A percentile compares a stretch with the other conserved stretches of the same genome.
Conservation (phyloP, 2,329 filamentous ascomycete species). For the Ampelomyces quisqualis region DNA sequence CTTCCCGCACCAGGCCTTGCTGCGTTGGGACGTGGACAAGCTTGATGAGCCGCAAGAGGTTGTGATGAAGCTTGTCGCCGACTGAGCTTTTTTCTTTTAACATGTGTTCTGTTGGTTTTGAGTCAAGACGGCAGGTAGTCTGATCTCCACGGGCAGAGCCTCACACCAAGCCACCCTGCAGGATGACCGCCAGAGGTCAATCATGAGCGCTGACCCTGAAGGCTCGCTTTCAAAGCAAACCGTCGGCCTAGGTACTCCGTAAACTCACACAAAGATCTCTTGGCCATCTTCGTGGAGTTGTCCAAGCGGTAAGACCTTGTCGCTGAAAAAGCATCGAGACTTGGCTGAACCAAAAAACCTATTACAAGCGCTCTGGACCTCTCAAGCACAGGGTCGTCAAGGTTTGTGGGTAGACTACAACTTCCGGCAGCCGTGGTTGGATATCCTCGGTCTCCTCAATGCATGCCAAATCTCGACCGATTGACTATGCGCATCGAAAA, state of each 20-base stretch:
- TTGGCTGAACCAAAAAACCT: no score
- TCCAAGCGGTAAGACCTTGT: neutral
- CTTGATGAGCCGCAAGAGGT: constrained; percentile 10
- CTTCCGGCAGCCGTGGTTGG: neutral
- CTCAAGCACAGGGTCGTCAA: neutral
- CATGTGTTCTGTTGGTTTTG: constrained; percentile 1
- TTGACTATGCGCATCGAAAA: neutral
- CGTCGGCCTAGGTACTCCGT: neutral
- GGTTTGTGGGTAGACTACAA: neutral
- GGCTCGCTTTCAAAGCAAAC: neutral
- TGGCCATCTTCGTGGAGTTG: neutral
- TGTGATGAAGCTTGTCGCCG: neutral
- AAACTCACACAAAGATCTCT: no score
- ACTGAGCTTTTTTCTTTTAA: constrained; percentile 7
- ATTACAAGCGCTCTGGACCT: no score
- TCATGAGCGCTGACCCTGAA: neutral
- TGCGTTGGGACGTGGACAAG: constrained; percentile 7
- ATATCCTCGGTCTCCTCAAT: neutral
- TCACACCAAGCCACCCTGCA: constrained; percentile 9
- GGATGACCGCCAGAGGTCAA: neutral
- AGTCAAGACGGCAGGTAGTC: constrained; percentile 7
- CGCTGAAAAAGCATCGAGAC: constrained; percentile 1
- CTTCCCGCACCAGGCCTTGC: constrained; percentile 20
- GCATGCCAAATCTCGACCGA: neutral
- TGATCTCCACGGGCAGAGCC: constrained; percentile 22